Evolutionary conservation across 768 basidiomycete genomes (phyloP).

Genomic region (Xanthoconium purpureum): DNA sequence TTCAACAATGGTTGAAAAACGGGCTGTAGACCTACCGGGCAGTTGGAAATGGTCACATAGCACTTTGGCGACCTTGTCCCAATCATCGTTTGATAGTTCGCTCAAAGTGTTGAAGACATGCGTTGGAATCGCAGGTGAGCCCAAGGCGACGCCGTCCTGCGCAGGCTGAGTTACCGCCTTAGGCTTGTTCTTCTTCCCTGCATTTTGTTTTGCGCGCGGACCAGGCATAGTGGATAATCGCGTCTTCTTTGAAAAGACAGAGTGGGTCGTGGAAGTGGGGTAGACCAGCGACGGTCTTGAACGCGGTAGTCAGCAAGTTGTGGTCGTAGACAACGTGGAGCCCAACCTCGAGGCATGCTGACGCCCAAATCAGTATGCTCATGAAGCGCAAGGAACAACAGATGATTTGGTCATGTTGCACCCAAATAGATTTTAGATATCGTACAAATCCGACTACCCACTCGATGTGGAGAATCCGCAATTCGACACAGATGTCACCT

Average conservation of each 20-base stretch:
- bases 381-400: no score
- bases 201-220: conserved; percentile 21
- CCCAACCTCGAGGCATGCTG: no score
- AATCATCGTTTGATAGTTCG: conserved; percentile 35
- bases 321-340: no score
- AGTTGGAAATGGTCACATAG: conserved; percentile 49
- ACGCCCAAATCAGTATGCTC: no score
- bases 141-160: neutral
- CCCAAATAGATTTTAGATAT: no score
- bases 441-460: no score
- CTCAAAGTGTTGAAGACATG: conserved; percentile 1
- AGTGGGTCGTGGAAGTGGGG: no score
- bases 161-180: neutral
- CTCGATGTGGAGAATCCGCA: no score
- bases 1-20: neutral
- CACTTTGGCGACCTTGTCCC: conserved; percentile 43
- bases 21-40: conserved; percentile 41
- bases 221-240: conserved; percentile 18
- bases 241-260: neutral
- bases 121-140: neutral
- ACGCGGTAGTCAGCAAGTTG: no score
- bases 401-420: no score
- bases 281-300: no score
- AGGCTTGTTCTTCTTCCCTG: conserved; percentile 15
- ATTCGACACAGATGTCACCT: no score